Evolutionary conservation across 192 early-diverging fungal genomes (phyloP), one percentile per base, ranked within the genome.

Genomic region (Coemansia sp.): DNA sequence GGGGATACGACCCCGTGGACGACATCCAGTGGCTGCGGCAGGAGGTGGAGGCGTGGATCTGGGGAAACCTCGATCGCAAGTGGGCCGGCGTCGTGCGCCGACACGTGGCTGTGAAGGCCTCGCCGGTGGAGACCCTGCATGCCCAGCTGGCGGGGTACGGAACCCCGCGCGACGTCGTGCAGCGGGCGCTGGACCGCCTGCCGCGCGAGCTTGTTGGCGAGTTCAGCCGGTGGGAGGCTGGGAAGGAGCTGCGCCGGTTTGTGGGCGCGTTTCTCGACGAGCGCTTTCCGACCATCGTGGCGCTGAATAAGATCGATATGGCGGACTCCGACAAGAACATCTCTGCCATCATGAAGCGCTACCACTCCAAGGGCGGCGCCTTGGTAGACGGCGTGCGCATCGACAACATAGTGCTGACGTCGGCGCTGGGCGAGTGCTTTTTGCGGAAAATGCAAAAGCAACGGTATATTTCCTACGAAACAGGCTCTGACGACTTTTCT

Each of bases 231-330:
- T 20, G 42, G 28, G 56, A 58, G 33, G 4, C 33, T 9, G 1
- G 4, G 9, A 5, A 21, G 12, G 52, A 37, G 9, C 39, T 92
- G 31, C 57, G 65, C 5, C 72, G 61, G 35, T 75, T 93, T 47
- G 90, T 94, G 4, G 69, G 81, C 31, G 84, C 66, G 20, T 94
- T 94, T 67, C 61, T 94, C 62, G 87, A 92, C 38, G 84, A 85
- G 60, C 85, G 92, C 10, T 94, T 94, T 62, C 93, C 93, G 11
- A 94, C 92, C 0, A 67, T 94, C 45, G 86, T 94, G 37, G 90
- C 92, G 3, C 76, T 94, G 33, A 94, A 94, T 82, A 94, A 94
- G 61, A 92, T 94, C 39, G 93, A 94, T 63, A 83, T 92, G 65
- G 86, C 93, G 1, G 93, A 93, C 43, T 77, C 89, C 1, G 92